Conservation (phyloP, 1,139 yeast genomes). For the Meyerozyma sp. region DNA sequence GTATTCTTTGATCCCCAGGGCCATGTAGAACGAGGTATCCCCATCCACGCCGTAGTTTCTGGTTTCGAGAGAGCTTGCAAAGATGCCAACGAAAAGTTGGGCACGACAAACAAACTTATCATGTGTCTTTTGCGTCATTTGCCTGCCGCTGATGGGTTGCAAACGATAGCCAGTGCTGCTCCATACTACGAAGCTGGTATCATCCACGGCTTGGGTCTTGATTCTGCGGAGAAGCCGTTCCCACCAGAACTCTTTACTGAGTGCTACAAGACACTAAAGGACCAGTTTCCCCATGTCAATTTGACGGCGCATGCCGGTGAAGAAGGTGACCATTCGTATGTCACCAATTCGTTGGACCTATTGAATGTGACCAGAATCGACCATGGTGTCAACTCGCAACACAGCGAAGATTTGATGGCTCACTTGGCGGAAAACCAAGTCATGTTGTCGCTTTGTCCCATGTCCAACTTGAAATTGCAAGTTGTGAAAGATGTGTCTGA, state of each 20-base stretch:
- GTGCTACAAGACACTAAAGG: conserved; percentile 48
- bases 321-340: conserved; percentile 71
- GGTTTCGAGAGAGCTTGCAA: conserved; percentile 64
- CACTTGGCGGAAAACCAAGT: conserved; percentile 50
- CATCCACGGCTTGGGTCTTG: conserved; percentile 71
- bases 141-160: conserved; percentile 52
- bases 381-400: conserved; percentile 66
- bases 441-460: conserved; percentile 67
- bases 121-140: conserved; percentile 78
- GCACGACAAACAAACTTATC: conserved; percentile 62
- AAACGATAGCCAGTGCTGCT: conserved; percentile 48
- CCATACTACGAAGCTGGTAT: conserved; percentile 48
- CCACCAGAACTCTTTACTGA: conserved; percentile 65
- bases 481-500: conserved; percentile 65
- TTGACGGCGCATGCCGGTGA: conserved; percentile 87
- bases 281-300: conserved; percentile 44
- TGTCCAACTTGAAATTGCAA: conserved; percentile 67
- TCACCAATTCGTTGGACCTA: conserved; percentile 49
- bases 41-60: conserved; percentile 51
- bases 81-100: conserved; percentile 52
- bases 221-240: conserved; percentile 69
- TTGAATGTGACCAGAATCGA: conserved; percentile 67
- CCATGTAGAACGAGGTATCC: conserved; percentile 62
- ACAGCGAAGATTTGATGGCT: conserved; percentile 47
- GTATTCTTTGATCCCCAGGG: conserved; percentile 84